Base-by-base conservation (phyloP, 2,329 filamentous ascomycete species). In the Aspergillus ibericus region DNA sequence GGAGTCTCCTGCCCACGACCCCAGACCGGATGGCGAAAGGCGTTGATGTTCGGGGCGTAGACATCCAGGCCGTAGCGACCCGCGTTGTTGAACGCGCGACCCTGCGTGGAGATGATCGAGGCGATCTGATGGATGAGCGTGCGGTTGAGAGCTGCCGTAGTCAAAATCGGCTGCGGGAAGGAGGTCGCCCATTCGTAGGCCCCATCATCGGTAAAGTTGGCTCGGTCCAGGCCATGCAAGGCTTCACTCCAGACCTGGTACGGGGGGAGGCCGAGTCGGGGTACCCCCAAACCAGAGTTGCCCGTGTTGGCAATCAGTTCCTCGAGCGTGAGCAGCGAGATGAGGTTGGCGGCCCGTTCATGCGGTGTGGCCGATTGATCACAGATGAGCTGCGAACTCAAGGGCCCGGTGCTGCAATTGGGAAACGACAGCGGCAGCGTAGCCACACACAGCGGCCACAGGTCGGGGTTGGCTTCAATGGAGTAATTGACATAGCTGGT, bases 1-100 rank as follows among this genome's bases (percentile, higher is more conserved):
- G 85, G 84, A 0, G 85, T 87, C 66, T 88, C 84, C 61, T 82
- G 79, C 0, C 85, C 85, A 8, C 85, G 76, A 1, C 85, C 85
- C 85, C 85, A 87, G 25, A 86, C 76, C 0, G 86, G 85, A 66
- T 88, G 85, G 36, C 81, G 81, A 74, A 84, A 89, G 0, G 83
- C 80, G 65, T 88, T 89, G 70, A 89, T 86, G 66, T 89, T 88
- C 0, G 87, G 87, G 0, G 87, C 86, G 53, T 72, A 74, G 12
- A 66, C 67, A 46, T 73, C 68, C 7, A 74, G 56, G 1, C 72
- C 70, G 46, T 64, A 81, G 12, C 80, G 75, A 3, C 82, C 83
- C 7, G 70, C 80, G 64, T 90, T 90, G 66, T 79, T 85, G 68
- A 88, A 90, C 0, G 87, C 86, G 38, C 88, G 79, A 0, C 84